Evolutionary conservation across 2,329 filamentous ascomycete genomes (phyloP).

Genomic region (Colletotrichum salicis): DNA sequence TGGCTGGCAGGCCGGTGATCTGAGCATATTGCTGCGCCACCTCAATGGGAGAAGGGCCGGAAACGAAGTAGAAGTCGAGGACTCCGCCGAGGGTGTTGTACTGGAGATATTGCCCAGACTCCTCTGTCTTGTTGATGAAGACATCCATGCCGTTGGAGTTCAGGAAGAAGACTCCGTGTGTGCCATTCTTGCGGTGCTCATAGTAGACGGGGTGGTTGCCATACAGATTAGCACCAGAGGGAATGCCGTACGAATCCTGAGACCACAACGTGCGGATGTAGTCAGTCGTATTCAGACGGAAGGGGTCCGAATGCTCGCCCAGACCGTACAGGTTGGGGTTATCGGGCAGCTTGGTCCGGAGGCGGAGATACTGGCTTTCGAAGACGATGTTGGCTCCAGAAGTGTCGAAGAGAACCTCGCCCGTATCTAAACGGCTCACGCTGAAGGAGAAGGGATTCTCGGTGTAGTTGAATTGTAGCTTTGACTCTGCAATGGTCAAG

Average conservation of each 20-base stretch:
- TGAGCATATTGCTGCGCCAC: constrained; percentile 69
- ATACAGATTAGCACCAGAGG: constrained; percentile 74
- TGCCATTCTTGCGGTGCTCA: constrained; percentile 70
- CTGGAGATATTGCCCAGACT: constrained; percentile 75
- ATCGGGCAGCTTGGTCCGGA: constrained; percentile 76
- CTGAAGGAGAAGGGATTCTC: constrained; percentile 74
- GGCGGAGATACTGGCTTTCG: constrained; percentile 79
- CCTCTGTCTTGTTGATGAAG: constrained; percentile 72
- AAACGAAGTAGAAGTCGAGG: constrained; percentile 76
- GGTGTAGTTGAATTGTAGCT: constrained; percentile 58
- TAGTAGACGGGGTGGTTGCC: constrained; percentile 81
- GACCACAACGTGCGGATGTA: constrained; percentile 78
- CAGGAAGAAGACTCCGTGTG: constrained; percentile 75
- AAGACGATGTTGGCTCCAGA: constrained; percentile 75
- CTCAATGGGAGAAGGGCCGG: constrained; percentile 67
- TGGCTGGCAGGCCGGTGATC: constrained; percentile 65
- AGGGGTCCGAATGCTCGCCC: constrained; percentile 79
- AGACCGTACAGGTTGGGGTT: constrained; percentile 81
- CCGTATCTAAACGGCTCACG: constrained; percentile 55
- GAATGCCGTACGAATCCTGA: constrained; percentile 72
- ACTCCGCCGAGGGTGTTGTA: constrained; percentile 84
- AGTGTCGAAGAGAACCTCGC: constrained; percentile 75
- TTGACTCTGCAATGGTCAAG: constrained; percentile 44
- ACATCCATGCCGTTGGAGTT: constrained; percentile 84
- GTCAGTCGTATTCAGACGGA: constrained; percentile 74